These are phyloP conservation scores for Podospora pseudoanserina DNA, from an alignment of 495 filamentous ascomycete species.

Conservation along the genomic window DNA sequence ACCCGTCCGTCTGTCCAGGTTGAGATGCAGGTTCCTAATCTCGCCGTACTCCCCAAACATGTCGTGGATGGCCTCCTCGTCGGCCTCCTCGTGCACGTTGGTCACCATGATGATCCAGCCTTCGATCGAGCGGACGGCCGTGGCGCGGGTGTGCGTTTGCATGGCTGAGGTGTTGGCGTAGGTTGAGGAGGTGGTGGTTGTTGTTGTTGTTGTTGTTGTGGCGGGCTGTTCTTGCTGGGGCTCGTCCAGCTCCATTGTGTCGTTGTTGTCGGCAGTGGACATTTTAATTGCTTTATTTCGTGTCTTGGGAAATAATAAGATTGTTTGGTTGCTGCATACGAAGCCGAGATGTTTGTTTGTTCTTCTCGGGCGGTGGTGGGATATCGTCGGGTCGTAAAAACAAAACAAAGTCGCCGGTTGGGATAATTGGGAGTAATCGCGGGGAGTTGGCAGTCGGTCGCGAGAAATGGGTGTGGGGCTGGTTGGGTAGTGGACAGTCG, in stretches of 20 bases:
- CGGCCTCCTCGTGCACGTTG: conserved; percentile 96
- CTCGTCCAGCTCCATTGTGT: neutral
- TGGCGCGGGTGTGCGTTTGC: conserved; percentile 74
- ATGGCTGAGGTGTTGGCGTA: conserved; percentile 58
- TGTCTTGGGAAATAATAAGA: no score
- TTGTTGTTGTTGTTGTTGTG: conserved; percentile 12
- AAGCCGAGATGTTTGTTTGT: no score
- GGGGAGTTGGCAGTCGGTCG: neutral
- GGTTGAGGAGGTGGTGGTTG: conserved; percentile 6
- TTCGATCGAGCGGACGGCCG: conserved; percentile 95
- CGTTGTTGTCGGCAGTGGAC: neutral
- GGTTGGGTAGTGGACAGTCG: neutral
- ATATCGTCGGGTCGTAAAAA: neutral
- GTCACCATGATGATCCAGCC: conserved; percentile 98
- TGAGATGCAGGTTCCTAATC: conserved; percentile 95
- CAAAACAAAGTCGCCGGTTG: neutral
- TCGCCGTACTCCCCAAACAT: conserved; percentile 94
- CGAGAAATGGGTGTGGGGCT: neutral
- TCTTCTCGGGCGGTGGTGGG: neutral
- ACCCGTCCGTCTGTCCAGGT: conserved; percentile 89
- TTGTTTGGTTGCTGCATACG: no score
- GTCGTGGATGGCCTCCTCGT: conserved; percentile 92
- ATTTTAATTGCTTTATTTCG: neutral
- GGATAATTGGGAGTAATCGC: neutral
- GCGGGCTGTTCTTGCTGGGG: neutral